Evolutionary conservation across 2,329 filamentous ascomycete species (phyloP).

Genomic region (Fusarium begoniae): DNA sequence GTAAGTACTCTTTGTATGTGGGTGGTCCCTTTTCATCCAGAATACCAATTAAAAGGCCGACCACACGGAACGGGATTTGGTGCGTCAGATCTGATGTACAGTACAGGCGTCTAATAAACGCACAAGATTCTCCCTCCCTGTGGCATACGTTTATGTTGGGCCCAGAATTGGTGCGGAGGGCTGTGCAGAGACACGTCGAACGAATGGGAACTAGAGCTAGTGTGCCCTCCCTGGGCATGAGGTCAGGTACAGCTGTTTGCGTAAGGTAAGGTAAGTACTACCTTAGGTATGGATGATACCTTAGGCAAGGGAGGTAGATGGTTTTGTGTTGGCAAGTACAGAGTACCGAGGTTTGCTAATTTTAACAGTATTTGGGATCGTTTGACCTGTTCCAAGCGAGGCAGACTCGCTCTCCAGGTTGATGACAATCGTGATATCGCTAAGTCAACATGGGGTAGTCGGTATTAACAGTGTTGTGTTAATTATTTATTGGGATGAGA

Average conservation of each 20-base stretch:
- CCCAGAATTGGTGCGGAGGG: conserved; percentile 31
- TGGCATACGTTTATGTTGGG: neutral
- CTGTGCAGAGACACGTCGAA: conserved; percentile 42
- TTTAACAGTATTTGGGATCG: conserved; percentile 27
- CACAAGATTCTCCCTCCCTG: neutral
- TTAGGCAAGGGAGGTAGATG: neutral
- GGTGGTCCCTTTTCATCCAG: conserved; percentile 30
- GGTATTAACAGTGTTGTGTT: neutral
- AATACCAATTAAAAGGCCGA: conserved; percentile 32
- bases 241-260: neutral
- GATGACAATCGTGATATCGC: conserved; percentile 23
- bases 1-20: neutral
- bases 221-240: neutral
- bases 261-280: neutral
- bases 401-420: conserved; percentile 2
- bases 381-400: conserved; percentile 14
- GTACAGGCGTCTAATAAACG: conserved; percentile 12
- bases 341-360: conserved; percentile 31
- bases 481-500: neutral
- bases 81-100: conserved; percentile 11
- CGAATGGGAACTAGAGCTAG: conserved; percentile 24
- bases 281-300: neutral
- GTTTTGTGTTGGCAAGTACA: neutral
- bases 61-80: conserved; percentile 9
- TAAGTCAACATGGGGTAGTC: neutral